Percentiles rank a stretch among this genome's conserved stretches.
Conservation (phyloP, 305 asterid species). For the Andrographis paniculata region DNA sequence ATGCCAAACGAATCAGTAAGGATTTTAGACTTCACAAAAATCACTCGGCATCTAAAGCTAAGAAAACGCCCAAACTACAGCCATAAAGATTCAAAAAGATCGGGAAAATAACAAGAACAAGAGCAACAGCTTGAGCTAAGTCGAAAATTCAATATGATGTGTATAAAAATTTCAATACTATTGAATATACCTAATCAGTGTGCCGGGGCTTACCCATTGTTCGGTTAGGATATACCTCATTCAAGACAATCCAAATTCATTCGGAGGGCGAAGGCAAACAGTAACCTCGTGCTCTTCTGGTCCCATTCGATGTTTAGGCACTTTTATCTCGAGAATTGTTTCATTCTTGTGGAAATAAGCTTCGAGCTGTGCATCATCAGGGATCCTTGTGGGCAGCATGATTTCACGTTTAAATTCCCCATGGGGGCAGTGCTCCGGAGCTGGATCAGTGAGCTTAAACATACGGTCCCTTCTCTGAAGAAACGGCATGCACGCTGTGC, state of each 20-base stretch:
- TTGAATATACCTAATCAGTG: slow-evolving; percentile 15
- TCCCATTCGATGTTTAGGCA: slow-evolving; percentile 47
- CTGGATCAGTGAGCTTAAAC: slow-evolving; percentile 40
- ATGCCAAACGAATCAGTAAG: too few species aligned
- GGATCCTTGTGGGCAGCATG: slow-evolving; percentile 39
- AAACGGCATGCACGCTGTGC: slow-evolving; percentile 39
- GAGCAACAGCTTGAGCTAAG: slow-evolving; percentile 14
- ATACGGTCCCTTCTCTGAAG: slow-evolving; percentile 38
- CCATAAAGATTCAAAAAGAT: slow-evolving; percentile 17
- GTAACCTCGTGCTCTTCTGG: slow-evolving; percentile 55
- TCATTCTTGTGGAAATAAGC: slow-evolving; percentile 48
- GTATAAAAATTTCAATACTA: slow-evolving; percentile 13
- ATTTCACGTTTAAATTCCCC: slow-evolving; percentile 46
- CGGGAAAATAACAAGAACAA: neutral
- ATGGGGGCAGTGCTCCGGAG: slow-evolving; percentile 51
- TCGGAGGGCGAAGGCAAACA: slow-evolving; percentile 49
- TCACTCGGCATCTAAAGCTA: slow-evolving; percentile 11
- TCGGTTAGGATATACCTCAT: slow-evolving; percentile 7
- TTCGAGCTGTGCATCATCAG: slow-evolving; percentile 47
- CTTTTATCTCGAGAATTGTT: slow-evolving; percentile 41
- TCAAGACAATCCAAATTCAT: slow-evolving; percentile 35
- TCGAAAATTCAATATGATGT: slow-evolving; percentile 13
- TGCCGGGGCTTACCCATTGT: neutral
- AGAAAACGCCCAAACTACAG: slow-evolving; percentile 13
- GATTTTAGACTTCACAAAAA: too few species aligned